Evolutionary conservation across 2,329 filamentous ascomycete genomes (phyloP).

Genomic region (Alternaria triticina): DNA sequence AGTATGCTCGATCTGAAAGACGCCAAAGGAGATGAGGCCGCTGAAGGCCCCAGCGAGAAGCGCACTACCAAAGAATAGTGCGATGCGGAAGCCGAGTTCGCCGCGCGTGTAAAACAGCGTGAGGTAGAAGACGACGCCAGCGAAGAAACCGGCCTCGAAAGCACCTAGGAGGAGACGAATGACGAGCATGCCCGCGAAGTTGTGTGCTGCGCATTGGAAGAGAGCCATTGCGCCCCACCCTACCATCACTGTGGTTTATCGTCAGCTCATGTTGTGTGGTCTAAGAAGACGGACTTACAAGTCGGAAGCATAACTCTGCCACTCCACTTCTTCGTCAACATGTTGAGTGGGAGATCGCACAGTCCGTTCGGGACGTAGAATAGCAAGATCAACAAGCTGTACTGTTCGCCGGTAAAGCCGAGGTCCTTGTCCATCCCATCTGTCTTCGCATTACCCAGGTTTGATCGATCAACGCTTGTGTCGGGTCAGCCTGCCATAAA

Average conservation of each 20-base stretch:
- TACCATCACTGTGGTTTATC: slow-evolving; percentile 47
- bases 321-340: slow-evolving; percentile 57
- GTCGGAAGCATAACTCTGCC: slow-evolving; percentile 51
- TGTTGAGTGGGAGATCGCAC: slow-evolving; percentile 58
- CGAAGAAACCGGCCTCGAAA: slow-evolving; percentile 62
- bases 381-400: slow-evolving; percentile 55
- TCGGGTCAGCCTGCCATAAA: slow-evolving; percentile 49
- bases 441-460: slow-evolving; percentile 60
- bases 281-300: slow-evolving; percentile 18
- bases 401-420: slow-evolving; percentile 51
- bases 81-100: slow-evolving; percentile 54
- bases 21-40: slow-evolving; percentile 51
- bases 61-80: slow-evolving; percentile 54
- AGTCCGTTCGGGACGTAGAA: slow-evolving; percentile 61
- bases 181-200: slow-evolving; percentile 57
- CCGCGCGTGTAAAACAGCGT: slow-evolving; percentile 56
- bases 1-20: slow-evolving; percentile 57
- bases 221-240: slow-evolving; percentile 58
- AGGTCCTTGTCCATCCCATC: slow-evolving; percentile 56
- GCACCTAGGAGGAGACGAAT: slow-evolving; percentile 58
- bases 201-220: slow-evolving; percentile 57
- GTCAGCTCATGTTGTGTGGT: not conserved
- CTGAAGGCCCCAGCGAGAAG: slow-evolving; percentile 51
- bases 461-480: slow-evolving; percentile 47
- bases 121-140: slow-evolving; percentile 61